phyloP scores from a whole-genome alignment of 257 asterid genomes.

The Solanum virginianum region DNA sequence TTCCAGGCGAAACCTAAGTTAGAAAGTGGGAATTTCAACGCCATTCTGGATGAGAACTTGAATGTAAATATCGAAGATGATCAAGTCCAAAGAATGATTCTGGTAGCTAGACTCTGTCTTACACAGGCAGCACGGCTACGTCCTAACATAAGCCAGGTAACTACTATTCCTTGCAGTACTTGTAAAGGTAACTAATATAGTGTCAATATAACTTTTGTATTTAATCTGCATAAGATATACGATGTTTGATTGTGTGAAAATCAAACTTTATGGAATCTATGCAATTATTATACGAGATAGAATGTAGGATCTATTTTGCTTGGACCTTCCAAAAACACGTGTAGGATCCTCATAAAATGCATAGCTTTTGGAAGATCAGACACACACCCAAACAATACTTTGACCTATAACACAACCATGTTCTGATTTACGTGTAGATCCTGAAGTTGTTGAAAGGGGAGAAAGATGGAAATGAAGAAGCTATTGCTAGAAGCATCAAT shows the following conservation, averaged over 20 bases:
- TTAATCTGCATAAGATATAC: background rate
- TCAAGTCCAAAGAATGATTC: constrained; percentile 58
- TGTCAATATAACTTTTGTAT: background rate
- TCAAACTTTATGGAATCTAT: background rate
- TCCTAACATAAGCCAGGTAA: constrained; percentile 70
- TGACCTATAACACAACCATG: background rate
- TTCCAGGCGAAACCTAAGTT: constrained; percentile 70
- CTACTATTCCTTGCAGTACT: background rate
- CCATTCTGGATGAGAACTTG: constrained; percentile 62
- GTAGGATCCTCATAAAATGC: background rate
- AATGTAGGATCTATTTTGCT: background rate
- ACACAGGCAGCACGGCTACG: constrained; percentile 84
- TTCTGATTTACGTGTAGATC: constrained; percentile 18
- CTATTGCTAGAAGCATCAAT: constrained; percentile 14
- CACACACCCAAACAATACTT: no score
- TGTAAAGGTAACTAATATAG: background rate
- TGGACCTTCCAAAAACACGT: background rate
- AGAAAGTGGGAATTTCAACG: constrained; percentile 38
- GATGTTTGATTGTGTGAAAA: background rate
- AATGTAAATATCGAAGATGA: constrained; percentile 28
- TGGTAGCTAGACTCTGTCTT: constrained; percentile 65
- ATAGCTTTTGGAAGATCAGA: no score
- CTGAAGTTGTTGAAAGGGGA: constrained; percentile 49
- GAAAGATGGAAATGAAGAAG: constrained; percentile 8
- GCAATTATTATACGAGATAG: background rate